phyloP scores from a whole-genome alignment of 1,139 yeast genomes.

The Kazachstania sp. region DNA sequence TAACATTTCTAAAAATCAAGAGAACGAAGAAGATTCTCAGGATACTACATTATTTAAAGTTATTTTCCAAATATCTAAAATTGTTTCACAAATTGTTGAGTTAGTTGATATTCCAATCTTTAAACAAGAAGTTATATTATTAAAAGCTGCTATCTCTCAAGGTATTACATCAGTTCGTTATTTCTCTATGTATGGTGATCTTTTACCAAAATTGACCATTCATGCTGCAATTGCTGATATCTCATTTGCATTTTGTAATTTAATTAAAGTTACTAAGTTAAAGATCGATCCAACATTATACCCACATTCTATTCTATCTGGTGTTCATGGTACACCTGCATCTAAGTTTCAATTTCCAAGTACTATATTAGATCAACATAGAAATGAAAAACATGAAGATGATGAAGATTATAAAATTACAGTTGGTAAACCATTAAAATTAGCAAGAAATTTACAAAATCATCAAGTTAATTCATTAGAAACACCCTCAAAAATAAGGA shows the following conservation, averaged over 20 bases:
- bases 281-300: slow-evolving; percentile 9
- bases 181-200: slow-evolving; percentile 44
- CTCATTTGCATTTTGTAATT: slow-evolving; percentile 63
- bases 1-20: neutral
- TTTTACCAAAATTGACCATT: slow-evolving; percentile 60
- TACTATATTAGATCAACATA: neutral
- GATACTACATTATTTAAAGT: slow-evolving; percentile 43
- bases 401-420: slow-evolving; percentile 21
- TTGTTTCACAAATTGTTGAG: slow-evolving; percentile 4
- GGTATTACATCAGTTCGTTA: slow-evolving; percentile 73
- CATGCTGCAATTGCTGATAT: slow-evolving; percentile 76
- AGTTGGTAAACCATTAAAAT: slow-evolving; percentile 25
- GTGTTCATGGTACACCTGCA: neutral
- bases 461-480: neutral
- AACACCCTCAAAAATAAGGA: neutral
- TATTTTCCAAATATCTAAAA: slow-evolving; percentile 45
- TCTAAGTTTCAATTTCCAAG: neutral
- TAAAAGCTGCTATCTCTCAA: slow-evolving; percentile 70
- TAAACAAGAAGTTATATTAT: slow-evolving; percentile 28
- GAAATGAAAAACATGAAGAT: slow-evolving; percentile 1
- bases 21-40: neutral
- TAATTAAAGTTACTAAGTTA: slow-evolving; percentile 48
- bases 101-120: slow-evolving; percentile 15
- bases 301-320: neutral
- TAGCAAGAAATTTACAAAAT: slow-evolving; percentile 21